Conservation (phyloP, 306 rosid species). For the Trifolium subterraneum region DNA sequence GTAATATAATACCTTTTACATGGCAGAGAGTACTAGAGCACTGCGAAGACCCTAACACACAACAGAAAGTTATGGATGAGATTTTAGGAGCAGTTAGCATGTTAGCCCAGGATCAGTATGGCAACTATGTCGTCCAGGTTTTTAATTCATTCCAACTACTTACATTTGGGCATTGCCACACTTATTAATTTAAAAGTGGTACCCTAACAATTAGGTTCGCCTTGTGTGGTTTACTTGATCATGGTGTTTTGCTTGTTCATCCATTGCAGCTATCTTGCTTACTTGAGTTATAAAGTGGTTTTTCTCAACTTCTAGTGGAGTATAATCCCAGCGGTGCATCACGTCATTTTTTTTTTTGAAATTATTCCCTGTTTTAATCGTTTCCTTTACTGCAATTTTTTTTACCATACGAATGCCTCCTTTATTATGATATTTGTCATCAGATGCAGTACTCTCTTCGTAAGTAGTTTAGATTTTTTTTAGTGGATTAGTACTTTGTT, state of each 20-base stretch:
- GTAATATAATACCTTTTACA: conserved; percentile 11
- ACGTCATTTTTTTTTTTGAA: neutral
- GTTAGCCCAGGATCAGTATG: conserved; percentile 98
- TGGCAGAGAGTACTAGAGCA: conserved; percentile 93
- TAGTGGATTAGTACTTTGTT: neutral
- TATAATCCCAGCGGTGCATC: neutral
- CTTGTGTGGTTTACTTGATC: conserved; percentile 2
- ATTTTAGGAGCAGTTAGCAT: conserved; percentile 49
- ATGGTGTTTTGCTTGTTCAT: conserved; percentile 1
- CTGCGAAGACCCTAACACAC: conserved; percentile 72
- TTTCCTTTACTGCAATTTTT: neutral
- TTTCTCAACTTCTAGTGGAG: conserved; percentile 9
- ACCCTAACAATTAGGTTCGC: conserved; percentile 5
- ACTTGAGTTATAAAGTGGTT: conserved; percentile 6
- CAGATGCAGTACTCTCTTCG: neutral
- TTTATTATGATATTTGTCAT: neutral
- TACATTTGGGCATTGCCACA: neutral
- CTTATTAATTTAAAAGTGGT: neutral
- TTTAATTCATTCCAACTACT: conserved; percentile 34
- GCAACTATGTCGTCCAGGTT: conserved; percentile 98
- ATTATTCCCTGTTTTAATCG: neutral
- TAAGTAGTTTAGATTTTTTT: neutral
- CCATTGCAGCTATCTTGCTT: conserved; percentile 1
- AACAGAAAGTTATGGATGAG: conserved; percentile 91
- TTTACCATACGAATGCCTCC: neutral